Evolutionary conservation across 257 asterid genomes (phyloP).

Genomic region (Solanum chiquidenum): DNA sequence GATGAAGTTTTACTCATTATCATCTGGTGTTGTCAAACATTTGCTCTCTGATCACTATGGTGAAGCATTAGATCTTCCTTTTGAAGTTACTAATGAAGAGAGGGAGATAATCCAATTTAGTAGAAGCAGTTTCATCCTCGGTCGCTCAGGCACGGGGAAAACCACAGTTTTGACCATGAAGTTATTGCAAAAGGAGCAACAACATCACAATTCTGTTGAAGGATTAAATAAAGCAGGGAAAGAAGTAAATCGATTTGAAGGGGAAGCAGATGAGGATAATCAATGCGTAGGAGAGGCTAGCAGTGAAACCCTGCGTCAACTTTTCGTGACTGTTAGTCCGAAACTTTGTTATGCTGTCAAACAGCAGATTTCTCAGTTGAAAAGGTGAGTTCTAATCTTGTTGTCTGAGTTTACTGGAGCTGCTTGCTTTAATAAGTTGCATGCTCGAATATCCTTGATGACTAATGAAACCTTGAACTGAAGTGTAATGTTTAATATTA

Average conservation of each 20-base stretch:
- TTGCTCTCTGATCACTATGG: constrained; percentile 39
- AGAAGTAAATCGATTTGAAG: neutral
- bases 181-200: constrained; percentile 39
- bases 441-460: neutral
- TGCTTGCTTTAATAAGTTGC: neutral
- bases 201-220: constrained; percentile 21
- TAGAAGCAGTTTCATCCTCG: constrained; percentile 47
- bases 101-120: constrained; percentile 34
- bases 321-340: constrained; percentile 65
- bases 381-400: constrained; percentile 23
- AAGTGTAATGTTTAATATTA: neutral
- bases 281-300: neutral
- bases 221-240: constrained; percentile 4
- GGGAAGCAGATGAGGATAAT: neutral
- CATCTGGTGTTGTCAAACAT: constrained; percentile 36
- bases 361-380: constrained; percentile 40
- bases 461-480: neutral
- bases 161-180: constrained; percentile 60
- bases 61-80: constrained; percentile 43
- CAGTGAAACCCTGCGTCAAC: constrained; percentile 27
- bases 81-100: constrained; percentile 68
- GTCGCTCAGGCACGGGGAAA: constrained; percentile 74
- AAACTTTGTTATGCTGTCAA: constrained; percentile 64
- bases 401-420: neutral
- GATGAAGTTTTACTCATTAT: constrained; percentile 57